phyloP scores from a whole-genome alignment of 805 yeast genomes.

The Candida saitoana region DNA sequence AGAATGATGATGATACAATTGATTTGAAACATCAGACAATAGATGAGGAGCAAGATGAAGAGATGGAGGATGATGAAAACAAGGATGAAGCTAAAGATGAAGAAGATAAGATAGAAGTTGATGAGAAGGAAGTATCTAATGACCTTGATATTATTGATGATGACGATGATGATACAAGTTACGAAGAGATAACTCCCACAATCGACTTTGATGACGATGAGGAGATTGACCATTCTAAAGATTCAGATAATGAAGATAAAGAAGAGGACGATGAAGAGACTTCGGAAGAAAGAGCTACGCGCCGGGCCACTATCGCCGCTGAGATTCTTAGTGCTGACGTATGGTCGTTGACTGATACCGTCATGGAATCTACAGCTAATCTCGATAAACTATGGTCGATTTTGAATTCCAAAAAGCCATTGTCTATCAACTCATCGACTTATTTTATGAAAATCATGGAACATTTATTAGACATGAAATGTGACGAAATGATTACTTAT shows the following conservation, averaged over 20 bases:
- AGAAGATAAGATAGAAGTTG: conserved; percentile 1
- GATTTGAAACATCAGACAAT: conserved; percentile 4
- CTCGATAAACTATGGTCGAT: conserved; percentile 75
- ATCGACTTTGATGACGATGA: conserved; percentile 12
- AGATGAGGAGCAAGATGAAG: conserved; percentile 5
- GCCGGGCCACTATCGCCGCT: conserved; percentile 56
- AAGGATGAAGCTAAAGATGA: conserved; percentile 5
- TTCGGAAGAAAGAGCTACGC: conserved; percentile 31
- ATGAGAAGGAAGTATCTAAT: conserved; percentile 6
- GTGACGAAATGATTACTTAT: conserved; percentile 44
- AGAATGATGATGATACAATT: conserved; percentile 4
- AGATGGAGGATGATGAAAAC: neutral
- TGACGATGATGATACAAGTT: conserved; percentile 8
- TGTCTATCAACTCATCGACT: conserved; percentile 74
- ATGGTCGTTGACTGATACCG: conserved; percentile 88
- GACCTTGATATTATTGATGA: conserved; percentile 7
- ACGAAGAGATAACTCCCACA: conserved; percentile 3
- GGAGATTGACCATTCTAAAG: conserved; percentile 25
- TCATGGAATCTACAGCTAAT: conserved; percentile 68
- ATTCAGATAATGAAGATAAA: conserved; percentile 20
- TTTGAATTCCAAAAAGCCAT: conserved; percentile 61
- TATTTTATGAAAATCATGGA: conserved; percentile 91
- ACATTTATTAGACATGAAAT: conserved; percentile 45
- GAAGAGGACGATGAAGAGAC: conserved; percentile 23
- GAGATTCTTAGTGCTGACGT: conserved; percentile 89